Evolutionary conservation across 345 rosid species (phyloP).

Genomic region (Angophora floribunda): DNA sequence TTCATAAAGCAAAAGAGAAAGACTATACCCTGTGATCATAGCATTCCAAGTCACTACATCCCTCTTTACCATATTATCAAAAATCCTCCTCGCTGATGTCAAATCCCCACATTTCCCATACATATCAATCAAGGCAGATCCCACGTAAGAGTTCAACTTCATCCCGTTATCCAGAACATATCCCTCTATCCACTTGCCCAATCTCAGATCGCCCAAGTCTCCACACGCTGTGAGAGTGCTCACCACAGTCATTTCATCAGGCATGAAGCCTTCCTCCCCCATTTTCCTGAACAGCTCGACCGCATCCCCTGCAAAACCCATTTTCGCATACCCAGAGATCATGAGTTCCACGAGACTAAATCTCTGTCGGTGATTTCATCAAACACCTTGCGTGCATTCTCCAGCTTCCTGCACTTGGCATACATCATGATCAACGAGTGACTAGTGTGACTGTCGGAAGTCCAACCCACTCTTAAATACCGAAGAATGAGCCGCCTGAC

Average conservation of each 20-base stretch:
- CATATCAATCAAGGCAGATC: constrained; percentile 71
- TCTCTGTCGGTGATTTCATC: constrained; percentile 54
- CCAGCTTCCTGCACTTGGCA: constrained; percentile 23
- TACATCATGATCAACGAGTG: constrained; percentile 73
- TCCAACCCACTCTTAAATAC: constrained; percentile 52
- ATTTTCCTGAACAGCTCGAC: constrained; percentile 51
- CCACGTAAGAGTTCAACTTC: constrained; percentile 37
- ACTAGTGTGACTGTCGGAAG: constrained; percentile 34
- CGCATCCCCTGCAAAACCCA: constrained; percentile 53
- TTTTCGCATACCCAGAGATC: constrained; percentile 74
- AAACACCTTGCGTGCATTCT: constrained; percentile 52
- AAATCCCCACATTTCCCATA: constrained; percentile 80
- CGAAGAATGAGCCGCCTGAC: constrained; percentile 43
- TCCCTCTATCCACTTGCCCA: constrained; percentile 62
- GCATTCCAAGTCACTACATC: constrained; percentile 85
- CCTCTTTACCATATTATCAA: constrained; percentile 46
- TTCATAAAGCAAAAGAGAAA: background rate
- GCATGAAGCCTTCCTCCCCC: constrained; percentile 52
- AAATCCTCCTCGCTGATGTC: constrained; percentile 54
- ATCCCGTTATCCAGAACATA: constrained; percentile 31
- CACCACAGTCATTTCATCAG: constrained; percentile 75
- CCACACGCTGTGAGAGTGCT: constrained; percentile 70
- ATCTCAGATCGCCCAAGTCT: constrained; percentile 52
- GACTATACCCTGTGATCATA: constrained; percentile 63
- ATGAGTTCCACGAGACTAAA: constrained; percentile 89